Evolutionary conservation across 495 filamentous ascomycete genomes (phyloP).

Genomic region (Talaromyces borbonicus): DNA sequence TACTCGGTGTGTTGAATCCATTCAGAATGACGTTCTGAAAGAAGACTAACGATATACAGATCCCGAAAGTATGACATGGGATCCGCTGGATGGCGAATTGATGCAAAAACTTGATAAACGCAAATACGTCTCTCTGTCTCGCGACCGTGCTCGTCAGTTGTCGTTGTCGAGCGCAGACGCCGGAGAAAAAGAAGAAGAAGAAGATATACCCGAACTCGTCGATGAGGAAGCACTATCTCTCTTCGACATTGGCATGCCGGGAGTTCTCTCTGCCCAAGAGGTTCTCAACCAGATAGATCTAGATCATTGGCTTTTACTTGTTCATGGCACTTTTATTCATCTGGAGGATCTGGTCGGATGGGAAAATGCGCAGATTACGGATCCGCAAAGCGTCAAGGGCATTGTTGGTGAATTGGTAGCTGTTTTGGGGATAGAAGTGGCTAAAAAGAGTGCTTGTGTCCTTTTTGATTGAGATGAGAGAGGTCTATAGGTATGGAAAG

Average conservation of each 20-base stretch:
- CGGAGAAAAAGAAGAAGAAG: constrained; percentile 10
- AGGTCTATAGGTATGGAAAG: too few species aligned
- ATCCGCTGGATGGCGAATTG: constrained; percentile 58
- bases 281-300: constrained; percentile 50
- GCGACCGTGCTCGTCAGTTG: constrained; percentile 23
- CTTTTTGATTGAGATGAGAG: constrained; percentile 23
- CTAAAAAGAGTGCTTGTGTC: constrained; percentile 40
- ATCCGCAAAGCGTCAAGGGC: constrained; percentile 48
- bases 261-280: constrained; percentile 56
- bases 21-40: not conserved
- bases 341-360: constrained; percentile 56
- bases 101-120: constrained; percentile 51
- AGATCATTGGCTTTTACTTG: constrained; percentile 43
- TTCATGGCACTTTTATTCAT: constrained; percentile 31
- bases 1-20: constrained; percentile 45
- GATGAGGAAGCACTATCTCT: constrained; percentile 44
- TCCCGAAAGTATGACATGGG: constrained; percentile 66
- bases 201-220: constrained; percentile 23
- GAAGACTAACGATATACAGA: constrained; percentile 32
- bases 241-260: constrained; percentile 66
- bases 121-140: constrained; percentile 59
- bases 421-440: constrained; percentile 58
- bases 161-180: not conserved
- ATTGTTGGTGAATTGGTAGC: constrained; percentile 70
- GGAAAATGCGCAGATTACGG: constrained; percentile 46